A percentile compares a stretch with the other conserved stretches of the same genome.
Conservation (phyloP, 2,329 filamentous ascomycete species). For the Colletotrichum ledebouriae region DNA sequence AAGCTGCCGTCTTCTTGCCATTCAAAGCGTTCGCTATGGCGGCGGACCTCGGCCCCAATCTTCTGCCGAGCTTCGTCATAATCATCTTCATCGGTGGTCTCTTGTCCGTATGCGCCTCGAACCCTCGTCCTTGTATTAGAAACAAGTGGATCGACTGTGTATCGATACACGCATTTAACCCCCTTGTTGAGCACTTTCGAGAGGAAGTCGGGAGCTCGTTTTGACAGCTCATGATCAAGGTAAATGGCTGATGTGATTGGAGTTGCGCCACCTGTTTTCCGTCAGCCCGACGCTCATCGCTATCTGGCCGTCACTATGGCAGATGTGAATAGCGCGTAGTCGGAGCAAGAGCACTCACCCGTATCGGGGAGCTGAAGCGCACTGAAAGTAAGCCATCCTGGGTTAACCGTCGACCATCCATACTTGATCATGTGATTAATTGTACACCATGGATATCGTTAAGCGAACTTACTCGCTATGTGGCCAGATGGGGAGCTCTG, state of each 20-base stretch:
- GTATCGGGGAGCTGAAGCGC: too few relatives aligned
- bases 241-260: conserved; percentile 51
- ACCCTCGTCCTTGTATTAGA: too few relatives aligned
- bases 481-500: conserved; percentile 55
- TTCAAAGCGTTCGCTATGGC: too few relatives aligned
- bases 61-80: too few relatives aligned
- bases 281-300: not conserved
- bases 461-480: conserved; percentile 48
- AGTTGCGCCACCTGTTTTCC: conserved; percentile 50
- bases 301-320: not conserved
- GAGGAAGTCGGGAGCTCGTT: conserved; percentile 48
- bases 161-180: conserved; percentile 44
- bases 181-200: conserved; percentile 47
- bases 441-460: too few relatives aligned
- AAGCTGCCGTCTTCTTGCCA: conserved; percentile 36
- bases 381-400: conserved; percentile 48
- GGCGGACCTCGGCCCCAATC: too few relatives aligned
- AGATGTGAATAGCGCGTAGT: not conserved
- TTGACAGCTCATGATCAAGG: conserved; percentile 47
- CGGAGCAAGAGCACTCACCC: conserved; percentile 47
- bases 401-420: conserved; percentile 54
- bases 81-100: too few relatives aligned
- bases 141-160: too few relatives aligned
- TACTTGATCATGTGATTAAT: conserved; percentile 41
- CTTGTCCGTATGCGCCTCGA: too few relatives aligned